A percentile compares a stretch with the other conserved stretches of the same genome.
These are phyloP conservation scores for Auriscalpium microsporum DNA, from an alignment of 768 basidiomycete genomes.

Conservation along the genomic window DNA sequence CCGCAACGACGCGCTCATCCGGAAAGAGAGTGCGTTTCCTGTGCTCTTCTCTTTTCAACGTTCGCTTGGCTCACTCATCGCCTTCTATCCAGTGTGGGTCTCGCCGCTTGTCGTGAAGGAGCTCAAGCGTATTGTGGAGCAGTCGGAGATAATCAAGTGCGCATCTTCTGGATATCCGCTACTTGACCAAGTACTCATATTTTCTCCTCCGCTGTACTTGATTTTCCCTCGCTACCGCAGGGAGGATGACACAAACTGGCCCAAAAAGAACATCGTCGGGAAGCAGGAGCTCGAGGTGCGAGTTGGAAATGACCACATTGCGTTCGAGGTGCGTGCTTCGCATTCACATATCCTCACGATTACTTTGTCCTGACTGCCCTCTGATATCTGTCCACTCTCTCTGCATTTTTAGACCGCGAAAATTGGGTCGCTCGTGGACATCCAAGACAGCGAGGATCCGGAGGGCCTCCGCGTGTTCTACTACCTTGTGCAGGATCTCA, in stretches of 20 bases:
- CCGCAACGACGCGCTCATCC: slow-evolving; percentile 91
- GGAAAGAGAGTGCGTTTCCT: slow-evolving; percentile 86
- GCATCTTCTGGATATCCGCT: slow-evolving; percentile 14
- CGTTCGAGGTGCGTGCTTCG: slow-evolving; percentile 70
- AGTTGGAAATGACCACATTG: slow-evolving; percentile 89
- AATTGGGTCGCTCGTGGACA: slow-evolving; percentile 94
- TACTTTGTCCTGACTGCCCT: neutral
- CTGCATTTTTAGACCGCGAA: slow-evolving; percentile 75
- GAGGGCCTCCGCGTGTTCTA: slow-evolving; percentile 98
- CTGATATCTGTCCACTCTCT: neutral
- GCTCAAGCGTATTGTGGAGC: slow-evolving; percentile 86
- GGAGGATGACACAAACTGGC: slow-evolving; percentile 98
- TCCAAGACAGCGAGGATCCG: slow-evolving; percentile 94
- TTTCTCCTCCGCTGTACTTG: neutral
- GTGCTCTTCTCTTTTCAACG: neutral
- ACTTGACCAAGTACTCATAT: too few species aligned
- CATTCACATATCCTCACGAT: neutral
- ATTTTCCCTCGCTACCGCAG: slow-evolving; percentile 32
- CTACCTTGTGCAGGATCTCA: slow-evolving; percentile 96
- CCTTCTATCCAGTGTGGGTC: slow-evolving; percentile 69
- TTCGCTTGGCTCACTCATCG: neutral
- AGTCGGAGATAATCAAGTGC: slow-evolving; percentile 92
- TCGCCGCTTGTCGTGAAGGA: slow-evolving; percentile 89
- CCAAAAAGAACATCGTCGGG: slow-evolving; percentile 97
- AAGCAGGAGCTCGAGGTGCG: slow-evolving; percentile 97